A percentile compares a stretch with the other conserved stretches of the same genome.
Conservation (phyloP, 306 rosid genomes). For the Gastrolobium villosum region DNA sequence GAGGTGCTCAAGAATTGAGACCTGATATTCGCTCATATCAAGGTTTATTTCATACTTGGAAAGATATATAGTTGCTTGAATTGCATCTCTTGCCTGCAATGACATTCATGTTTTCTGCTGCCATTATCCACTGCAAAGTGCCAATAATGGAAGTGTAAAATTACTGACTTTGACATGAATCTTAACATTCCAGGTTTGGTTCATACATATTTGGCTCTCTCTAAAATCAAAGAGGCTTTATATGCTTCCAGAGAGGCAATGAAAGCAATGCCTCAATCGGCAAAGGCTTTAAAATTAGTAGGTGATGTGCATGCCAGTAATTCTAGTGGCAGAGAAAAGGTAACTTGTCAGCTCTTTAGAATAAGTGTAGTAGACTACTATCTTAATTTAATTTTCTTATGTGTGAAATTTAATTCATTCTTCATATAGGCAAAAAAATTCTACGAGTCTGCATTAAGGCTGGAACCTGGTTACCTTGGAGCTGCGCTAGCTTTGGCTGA, state of each 20-base stretch:
- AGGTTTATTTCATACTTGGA: conserved; percentile 65
- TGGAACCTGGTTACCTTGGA: conserved; percentile 98
- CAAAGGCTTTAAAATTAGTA: conserved; percentile 95
- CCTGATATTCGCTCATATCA: conserved; percentile 98
- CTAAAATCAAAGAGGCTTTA: conserved; percentile 93
- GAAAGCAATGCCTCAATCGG: conserved; percentile 99
- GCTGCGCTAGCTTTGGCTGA: conserved; percentile 99
- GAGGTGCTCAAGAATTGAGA: conserved; percentile 97
- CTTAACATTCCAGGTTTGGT: conserved; percentile 80
- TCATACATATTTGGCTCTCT: conserved; percentile 87
- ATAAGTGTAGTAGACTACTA: conserved; percentile 20
- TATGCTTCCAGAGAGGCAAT: conserved; percentile 99
- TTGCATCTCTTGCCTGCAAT: conserved; percentile 40
- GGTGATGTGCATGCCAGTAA: conserved; percentile 98
- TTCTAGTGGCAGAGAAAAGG: conserved; percentile 97
- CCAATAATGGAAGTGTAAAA: conserved; percentile 34
- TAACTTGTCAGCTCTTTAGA: conserved; percentile 51
- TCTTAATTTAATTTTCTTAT: conserved; percentile 31
- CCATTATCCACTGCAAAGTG: conserved; percentile 36
- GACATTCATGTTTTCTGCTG: conserved; percentile 35
- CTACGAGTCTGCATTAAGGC: conserved; percentile 98
- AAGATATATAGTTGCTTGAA: conserved; percentile 37
- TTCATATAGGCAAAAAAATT: conserved; percentile 89
- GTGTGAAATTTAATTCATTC: conserved; percentile 42
- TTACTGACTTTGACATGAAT: conserved; percentile 42